Evolutionary conservation across 805 yeast genomes (phyloP).

Genomic region (Hanseniaspora meyeri): DNA sequence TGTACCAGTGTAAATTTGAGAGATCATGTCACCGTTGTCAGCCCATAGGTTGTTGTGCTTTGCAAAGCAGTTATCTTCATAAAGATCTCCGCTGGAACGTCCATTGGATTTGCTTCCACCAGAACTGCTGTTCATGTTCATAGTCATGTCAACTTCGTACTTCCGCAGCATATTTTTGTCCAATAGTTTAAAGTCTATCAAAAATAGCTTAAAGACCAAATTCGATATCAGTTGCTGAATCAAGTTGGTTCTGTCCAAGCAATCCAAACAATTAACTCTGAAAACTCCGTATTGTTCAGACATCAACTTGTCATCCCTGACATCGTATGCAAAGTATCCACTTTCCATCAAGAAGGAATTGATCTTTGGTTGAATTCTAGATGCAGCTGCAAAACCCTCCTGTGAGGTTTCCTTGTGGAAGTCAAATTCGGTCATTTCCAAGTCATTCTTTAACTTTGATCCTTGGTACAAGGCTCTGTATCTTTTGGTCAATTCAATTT

Average conservation of each 20-base stretch:
- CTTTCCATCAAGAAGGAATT: conserved; percentile 58
- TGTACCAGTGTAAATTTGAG: conserved; percentile 93
- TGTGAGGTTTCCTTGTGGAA: conserved; percentile 88
- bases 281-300: conserved; percentile 83
- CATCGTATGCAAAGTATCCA: conserved; percentile 73
- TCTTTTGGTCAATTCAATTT: conserved; percentile 55
- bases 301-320: conserved; percentile 38
- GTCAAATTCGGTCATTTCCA: conserved; percentile 71
- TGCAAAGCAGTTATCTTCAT: conserved; percentile 42
- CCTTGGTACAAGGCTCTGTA: conserved; percentile 48
- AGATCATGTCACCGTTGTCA: conserved; percentile 92
- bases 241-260: conserved; percentile 86
- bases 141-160: conserved; percentile 17
- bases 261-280: conserved; percentile 86
- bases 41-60: conserved; percentile 91
- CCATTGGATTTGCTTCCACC: neutral
- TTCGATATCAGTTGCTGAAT: conserved; percentile 73
- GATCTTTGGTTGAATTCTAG: conserved; percentile 50
- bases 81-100: conserved; percentile 22
- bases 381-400: conserved; percentile 78
- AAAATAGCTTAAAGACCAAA: conserved; percentile 49
- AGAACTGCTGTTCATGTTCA: neutral
- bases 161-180: conserved; percentile 16
- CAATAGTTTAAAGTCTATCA: conserved; percentile 32
- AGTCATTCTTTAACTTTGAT: conserved; percentile 27